phyloP scores from a whole-genome alignment of 331 rosid species.

The Rhamnella rubrinervis region DNA sequence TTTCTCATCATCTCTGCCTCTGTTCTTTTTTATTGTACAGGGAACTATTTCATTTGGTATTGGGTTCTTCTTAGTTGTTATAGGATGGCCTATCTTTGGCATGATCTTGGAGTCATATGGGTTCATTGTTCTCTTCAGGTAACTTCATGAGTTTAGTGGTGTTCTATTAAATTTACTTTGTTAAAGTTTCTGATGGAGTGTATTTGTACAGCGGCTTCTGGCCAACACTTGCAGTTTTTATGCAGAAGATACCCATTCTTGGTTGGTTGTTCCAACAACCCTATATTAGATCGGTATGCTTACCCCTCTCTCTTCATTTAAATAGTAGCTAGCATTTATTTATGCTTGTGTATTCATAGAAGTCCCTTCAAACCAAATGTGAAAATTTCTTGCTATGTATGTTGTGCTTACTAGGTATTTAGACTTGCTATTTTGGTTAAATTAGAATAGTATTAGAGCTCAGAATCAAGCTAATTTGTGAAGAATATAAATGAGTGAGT shows the following conservation, averaged over 20 bases:
- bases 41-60: conserved; percentile 87
- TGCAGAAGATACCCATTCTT: conserved; percentile 86
- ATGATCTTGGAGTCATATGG: conserved; percentile 95
- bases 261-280: conserved; percentile 97
- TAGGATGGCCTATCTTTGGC: conserved; percentile 97
- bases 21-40: conserved; percentile 33
- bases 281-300: conserved; percentile 73
- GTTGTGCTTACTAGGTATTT: too few species aligned
- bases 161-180: background rate
- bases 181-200: conserved; percentile 35
- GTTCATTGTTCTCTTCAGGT: conserved; percentile 94
- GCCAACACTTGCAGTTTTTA: conserved; percentile 86
- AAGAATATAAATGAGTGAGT: too few species aligned
- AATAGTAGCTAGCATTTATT: background rate
- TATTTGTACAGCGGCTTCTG: conserved; percentile 83
- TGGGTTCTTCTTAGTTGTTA: conserved; percentile 78
- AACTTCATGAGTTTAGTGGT: conserved; percentile 4
- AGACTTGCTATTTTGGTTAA: too few species aligned
- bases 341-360: too few species aligned
- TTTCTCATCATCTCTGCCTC: conserved; percentile 1
- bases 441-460: too few species aligned
- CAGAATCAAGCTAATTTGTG: too few species aligned
- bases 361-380: too few species aligned
- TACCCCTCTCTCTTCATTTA: background rate
- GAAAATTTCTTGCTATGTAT: too few species aligned